Base-by-base conservation (phyloP, 2,329 filamentous ascomycete species). In the Cadophora malorum region DNA sequence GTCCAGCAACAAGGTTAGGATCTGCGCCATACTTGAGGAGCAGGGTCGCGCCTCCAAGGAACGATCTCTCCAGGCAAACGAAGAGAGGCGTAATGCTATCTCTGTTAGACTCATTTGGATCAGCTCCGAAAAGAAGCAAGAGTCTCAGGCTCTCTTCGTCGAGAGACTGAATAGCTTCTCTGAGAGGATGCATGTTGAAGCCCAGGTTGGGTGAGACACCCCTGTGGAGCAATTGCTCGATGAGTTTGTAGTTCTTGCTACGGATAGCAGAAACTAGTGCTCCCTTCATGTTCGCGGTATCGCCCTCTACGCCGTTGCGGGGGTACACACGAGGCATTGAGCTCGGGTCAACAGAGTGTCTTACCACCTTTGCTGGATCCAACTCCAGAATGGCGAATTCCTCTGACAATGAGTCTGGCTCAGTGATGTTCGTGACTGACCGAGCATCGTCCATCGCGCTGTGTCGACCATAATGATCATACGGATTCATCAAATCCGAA, bases 21-120 rank as follows among this genome's bases (percentile, higher is more conserved):
- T 87, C 86, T 19, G 86, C 86, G 12, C 88, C 87, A 69, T 91
- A 90, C 78, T 90, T 89, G 71, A 90, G 81, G 4, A 91, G 82
- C 62, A 85, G 79, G 35, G 84, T 84, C 0, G 88, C 86, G 3
- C 84, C 87, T 25, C 86, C 85, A 50, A 86, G 75, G 74, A 86
- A 88, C 0, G 81, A 82, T 68, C 82, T 82, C 71, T 85, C 86
- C 2, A 83, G 84, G 0, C 82, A 83, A 19, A 78, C 83, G 63
- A 80, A 80, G 2, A 89, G 80, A 1, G 87, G 86, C 0, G 84
- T 85, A 41, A 83, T 74, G 28, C 84, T 83, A 21, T 83, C 79
- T 31, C 77, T 79, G 70, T 87, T 85, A 0, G 79, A 68, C 2
- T 78, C 77, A 72, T 89, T 88, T n/a, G 85, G 81, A 64, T 88